Percentiles rank a stretch among this genome's conserved stretches.
phyloP scores from a whole-genome alignment of 208 protist genomes.

The Acanthamoeba lenticulata region DNA sequence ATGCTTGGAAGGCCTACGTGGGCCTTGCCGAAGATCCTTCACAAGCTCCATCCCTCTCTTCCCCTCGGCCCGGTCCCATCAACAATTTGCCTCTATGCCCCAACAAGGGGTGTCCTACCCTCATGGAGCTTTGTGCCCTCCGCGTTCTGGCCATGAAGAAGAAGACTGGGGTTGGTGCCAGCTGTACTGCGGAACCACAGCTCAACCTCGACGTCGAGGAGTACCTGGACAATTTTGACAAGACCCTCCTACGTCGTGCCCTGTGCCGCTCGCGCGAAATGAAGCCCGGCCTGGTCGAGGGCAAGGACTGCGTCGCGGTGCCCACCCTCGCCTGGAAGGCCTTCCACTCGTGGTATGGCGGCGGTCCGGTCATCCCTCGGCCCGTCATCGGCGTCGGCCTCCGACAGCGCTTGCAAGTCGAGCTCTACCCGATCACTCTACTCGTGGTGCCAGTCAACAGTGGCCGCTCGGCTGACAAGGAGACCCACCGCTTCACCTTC shows the following conservation, averaged over 20 bases:
- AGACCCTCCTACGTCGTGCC: slow-evolving; percentile 25
- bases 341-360: slow-evolving; percentile 30
- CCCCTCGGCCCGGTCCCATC: background rate
- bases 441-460: slow-evolving; percentile 8
- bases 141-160: slow-evolving; percentile 20
- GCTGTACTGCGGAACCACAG: background rate
- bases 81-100: background rate
- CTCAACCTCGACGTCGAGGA: slow-evolving; percentile 28
- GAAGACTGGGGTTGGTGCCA: background rate
- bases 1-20: slow-evolving; percentile 25
- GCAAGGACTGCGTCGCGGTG: slow-evolving; percentile 29
- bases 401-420: background rate
- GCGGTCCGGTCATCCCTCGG: background rate
- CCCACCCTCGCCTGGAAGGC: background rate
- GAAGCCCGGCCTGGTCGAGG: slow-evolving; percentile 8
- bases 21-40: background rate
- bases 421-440: slow-evolving; percentile 54
- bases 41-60: background rate
- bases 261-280: slow-evolving; percentile 2
- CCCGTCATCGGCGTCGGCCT: slow-evolving; percentile 37
- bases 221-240: slow-evolving; percentile 16
- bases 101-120: background rate
- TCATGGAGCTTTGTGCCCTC: slow-evolving; percentile 6
- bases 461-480: background rate
- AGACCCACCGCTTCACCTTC: slow-evolving; percentile 48